Evolutionary conservation across 1,284 basidiomycete genomes (phyloP).

Genomic region (Microstroma glucosiphilum): DNA sequence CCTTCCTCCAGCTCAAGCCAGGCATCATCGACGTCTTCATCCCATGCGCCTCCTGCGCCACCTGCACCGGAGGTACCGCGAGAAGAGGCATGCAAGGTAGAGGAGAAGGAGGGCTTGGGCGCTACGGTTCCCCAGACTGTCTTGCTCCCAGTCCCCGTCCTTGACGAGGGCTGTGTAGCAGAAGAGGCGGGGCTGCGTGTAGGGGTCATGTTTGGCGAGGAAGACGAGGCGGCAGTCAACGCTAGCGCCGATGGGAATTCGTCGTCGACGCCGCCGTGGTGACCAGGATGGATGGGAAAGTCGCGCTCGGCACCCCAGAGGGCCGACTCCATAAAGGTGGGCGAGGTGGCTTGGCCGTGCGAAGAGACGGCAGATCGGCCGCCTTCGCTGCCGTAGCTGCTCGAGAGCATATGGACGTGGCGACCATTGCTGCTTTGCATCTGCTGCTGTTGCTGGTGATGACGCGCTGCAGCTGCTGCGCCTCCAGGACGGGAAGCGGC

Average conservation of each 20-base stretch:
- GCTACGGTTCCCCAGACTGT: slow-evolving; percentile 49
- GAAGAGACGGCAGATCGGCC: slow-evolving; percentile 6
- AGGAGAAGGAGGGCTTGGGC: slow-evolving; percentile 25
- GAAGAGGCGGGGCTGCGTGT: not conserved
- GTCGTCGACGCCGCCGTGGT: slow-evolving; percentile 15
- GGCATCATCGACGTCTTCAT: slow-evolving; percentile 42
- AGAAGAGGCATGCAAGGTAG: slow-evolving; percentile 19
- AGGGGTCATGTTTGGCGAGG: not conserved
- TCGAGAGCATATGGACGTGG: slow-evolving; percentile 11
- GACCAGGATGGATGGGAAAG: slow-evolving; percentile 42
- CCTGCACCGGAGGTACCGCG: slow-evolving; percentile 14
- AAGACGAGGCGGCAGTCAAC: not conserved
- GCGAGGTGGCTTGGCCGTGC: slow-evolving; percentile 12
- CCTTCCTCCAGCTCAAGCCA: slow-evolving; percentile 48
- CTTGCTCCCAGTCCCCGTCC: slow-evolving; percentile 17
- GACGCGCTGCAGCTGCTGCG: not conserved
- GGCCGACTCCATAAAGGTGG: slow-evolving; percentile 43
- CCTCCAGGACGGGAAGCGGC: slow-evolving; percentile 20
- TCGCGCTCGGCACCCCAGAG: slow-evolving; percentile 45
- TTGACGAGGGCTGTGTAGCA: not conserved
- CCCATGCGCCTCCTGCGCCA: slow-evolving; percentile 21
- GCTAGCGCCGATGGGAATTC: slow-evolving; percentile 24
- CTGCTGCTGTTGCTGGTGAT: not conserved
- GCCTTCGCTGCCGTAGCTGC: slow-evolving; percentile 21
- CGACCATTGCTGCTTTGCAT: not conserved